Evolutionary conservation across 2,329 filamentous ascomycete species (phyloP), one percentile per base, ranked within the genome.

Genomic region (Blastomyces emzantsi): DNA sequence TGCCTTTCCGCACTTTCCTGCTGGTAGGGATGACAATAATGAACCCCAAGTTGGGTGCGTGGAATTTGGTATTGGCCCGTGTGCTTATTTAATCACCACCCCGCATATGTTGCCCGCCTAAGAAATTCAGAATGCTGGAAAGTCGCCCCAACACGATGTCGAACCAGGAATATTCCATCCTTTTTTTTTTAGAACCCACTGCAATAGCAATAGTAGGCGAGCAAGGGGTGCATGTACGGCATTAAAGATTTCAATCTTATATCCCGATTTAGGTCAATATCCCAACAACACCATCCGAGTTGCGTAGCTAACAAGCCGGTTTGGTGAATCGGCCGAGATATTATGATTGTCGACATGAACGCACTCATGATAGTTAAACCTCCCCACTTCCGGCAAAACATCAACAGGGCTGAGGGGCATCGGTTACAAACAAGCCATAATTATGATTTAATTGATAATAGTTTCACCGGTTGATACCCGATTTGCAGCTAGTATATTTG

Each of bases 1-100:
- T 11, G 47, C 22, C 11, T 15, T 28, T 28, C 49, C 30, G 11
- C n/a, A 28, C 8, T 22, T 64, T 36, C 57, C 64, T 60, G 61
- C 54, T 19, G 39, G 49, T 57, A 1, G 30, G 1, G 8, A 36
- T 55, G 17, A 15, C 28, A 55, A 55, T n/a, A 11, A 4, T 55
- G 28, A 55, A 19, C 6, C 5, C 2, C 30, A 1, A 4, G 1
- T 19, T 22, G 5, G 52, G 33, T 36, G 52, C 52, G 52, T 55
- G 52, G 52, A 33, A 13, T 55, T 55, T 39, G 52, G 30, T 8
- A 36, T 36, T 2, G 2, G 17, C 11, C 52, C 30, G 52, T 55
- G 30, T 36, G 28, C 2, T 36, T 55, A 54, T 2, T 19, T 11
- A 11, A 13, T 54, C 15, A 1, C 6, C 11, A 17, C 13, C 25